Evolutionary conservation across 1,284 basidiomycete species (phyloP).

Genomic region (Ustilago esculenta): DNA sequence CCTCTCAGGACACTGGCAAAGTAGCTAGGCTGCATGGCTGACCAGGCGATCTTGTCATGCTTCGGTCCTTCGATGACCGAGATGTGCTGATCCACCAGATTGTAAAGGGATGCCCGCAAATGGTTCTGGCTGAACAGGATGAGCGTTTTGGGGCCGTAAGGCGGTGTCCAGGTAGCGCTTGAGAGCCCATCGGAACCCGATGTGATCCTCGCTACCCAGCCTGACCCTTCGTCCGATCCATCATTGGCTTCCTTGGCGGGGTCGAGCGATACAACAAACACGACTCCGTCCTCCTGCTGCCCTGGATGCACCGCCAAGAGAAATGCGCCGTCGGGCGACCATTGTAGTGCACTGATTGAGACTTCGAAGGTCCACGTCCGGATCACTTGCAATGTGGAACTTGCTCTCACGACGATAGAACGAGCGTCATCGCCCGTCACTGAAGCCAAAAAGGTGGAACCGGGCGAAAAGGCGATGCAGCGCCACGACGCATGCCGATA

Average conservation of each 20-base stretch:
- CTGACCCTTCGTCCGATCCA: conserved; percentile 52
- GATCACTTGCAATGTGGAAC: conserved; percentile 58
- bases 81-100: conserved; percentile 45
- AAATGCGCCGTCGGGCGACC: conserved; percentile 58
- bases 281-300: conserved; percentile 40
- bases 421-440: conserved; percentile 35
- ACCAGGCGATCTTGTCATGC: conserved; percentile 35
- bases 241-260: conserved; percentile 57
- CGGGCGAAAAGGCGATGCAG: conserved; percentile 58
- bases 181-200: conserved; percentile 54
- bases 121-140: conserved; percentile 51
- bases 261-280: conserved; percentile 57
- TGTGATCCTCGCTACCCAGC: conserved; percentile 57
- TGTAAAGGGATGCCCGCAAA: conserved; percentile 41
- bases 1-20: conserved; percentile 45
- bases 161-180: conserved; percentile 50
- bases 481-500: conserved; percentile 52
- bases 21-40: conserved; percentile 27
- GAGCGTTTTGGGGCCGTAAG: conserved; percentile 40
- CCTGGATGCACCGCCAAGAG: conserved; percentile 39
- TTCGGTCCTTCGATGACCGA: conserved; percentile 50
- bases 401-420: conserved; percentile 49
- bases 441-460: conserved; percentile 60
- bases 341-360: conserved; percentile 44
- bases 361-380: conserved; percentile 54